Evolutionary conservation across 1,284 basidiomycete genomes (phyloP).

Genomic region (Cerioporus squamosus): DNA sequence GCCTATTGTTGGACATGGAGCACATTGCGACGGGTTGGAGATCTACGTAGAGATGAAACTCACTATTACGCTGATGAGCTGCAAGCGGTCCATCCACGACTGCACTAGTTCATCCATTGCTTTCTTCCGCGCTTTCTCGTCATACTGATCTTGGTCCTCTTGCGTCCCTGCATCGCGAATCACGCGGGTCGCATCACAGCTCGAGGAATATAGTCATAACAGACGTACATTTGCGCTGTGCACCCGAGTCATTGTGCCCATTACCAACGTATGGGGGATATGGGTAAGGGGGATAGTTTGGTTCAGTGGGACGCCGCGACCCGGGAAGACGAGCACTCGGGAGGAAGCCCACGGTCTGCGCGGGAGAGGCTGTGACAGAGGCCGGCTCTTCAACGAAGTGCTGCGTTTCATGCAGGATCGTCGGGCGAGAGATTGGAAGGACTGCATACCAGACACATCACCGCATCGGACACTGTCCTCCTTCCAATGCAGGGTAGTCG

Average conservation of each 20-base stretch:
- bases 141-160: constrained; percentile 49
- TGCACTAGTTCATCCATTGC: constrained; percentile 54
- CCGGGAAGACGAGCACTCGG: background rate
- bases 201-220: background rate
- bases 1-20: too few species aligned
- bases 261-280: background rate
- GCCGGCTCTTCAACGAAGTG: constrained; percentile 9
- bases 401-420: constrained; percentile 4
- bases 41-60: constrained; percentile 24
- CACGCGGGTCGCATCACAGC: background rate
- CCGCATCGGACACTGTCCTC: too few species aligned
- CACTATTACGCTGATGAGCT: constrained; percentile 62
- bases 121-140: constrained; percentile 47
- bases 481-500: too few species aligned
- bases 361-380: background rate
- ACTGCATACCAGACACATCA: too few species aligned
- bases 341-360: background rate
- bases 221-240: constrained; percentile 1
- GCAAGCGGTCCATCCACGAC: constrained; percentile 64
- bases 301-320: background rate
- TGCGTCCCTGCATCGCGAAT: constrained; percentile 44
- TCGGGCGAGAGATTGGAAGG: background rate
- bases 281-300: background rate
- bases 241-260: background rate
- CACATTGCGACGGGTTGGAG: background rate